A percentile compares a stretch with the other conserved stretches of the same genome.
These are phyloP conservation scores for Globisporangium uncinulatum DNA, from an alignment of 352 stramenopile genomes.

Conservation along the genomic window DNA sequence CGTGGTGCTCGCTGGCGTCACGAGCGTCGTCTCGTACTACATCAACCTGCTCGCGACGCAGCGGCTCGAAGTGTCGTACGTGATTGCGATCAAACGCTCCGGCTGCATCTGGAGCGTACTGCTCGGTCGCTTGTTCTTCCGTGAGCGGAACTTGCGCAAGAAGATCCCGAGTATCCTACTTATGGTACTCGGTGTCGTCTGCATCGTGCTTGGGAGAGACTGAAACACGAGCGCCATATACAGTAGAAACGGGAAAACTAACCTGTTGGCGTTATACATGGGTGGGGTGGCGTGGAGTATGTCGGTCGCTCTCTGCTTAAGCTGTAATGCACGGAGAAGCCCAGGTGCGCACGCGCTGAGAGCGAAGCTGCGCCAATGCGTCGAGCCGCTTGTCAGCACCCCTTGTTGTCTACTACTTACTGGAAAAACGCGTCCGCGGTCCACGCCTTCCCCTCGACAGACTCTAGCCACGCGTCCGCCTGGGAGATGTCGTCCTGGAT, in stretches of 20 bases:
- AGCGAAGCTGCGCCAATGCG: neutral
- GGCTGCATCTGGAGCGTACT: constrained; percentile 82
- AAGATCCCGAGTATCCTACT: constrained; percentile 81
- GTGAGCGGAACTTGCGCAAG: constrained; percentile 60
- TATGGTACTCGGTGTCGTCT: constrained; percentile 73
- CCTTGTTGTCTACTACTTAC: constrained; percentile 4
- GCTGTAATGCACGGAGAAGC: neutral
- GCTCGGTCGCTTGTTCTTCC: constrained; percentile 69
- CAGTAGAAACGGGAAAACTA: neutral
- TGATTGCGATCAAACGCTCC: constrained; percentile 82
- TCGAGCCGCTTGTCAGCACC: neutral
- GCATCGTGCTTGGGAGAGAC: constrained; percentile 72
- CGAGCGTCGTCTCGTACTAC: constrained; percentile 78
- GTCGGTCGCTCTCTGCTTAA: neutral
- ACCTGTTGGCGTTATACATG: neutral
- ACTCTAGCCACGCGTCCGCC: constrained; percentile 63
- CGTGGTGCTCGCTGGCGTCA: constrained; percentile 56
- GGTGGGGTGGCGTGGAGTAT: neutral
- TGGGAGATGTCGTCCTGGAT: constrained; percentile 87
- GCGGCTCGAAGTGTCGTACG: constrained; percentile 74
- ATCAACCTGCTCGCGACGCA: constrained; percentile 80
- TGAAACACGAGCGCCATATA: neutral
- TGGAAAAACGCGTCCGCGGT: constrained; percentile 38
- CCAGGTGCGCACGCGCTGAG: no score
- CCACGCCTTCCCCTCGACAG: constrained; percentile 44